Conservation (phyloP, 495 filamentous ascomycete genomes). For the Penicillium canariense region DNA sequence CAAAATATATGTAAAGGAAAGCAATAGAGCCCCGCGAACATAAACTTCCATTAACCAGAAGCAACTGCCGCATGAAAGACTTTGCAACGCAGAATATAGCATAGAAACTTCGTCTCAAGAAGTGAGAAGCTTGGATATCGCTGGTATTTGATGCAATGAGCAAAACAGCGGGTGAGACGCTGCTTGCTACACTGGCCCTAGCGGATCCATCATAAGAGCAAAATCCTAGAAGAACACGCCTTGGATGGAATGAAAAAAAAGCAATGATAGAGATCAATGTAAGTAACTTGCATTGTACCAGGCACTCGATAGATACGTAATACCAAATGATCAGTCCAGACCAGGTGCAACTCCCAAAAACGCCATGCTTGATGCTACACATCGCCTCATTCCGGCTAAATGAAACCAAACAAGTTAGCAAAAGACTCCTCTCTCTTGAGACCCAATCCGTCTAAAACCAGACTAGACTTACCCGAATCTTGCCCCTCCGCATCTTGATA, state of each 20-base stretch:
- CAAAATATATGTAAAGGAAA: not conserved
- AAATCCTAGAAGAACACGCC: not conserved
- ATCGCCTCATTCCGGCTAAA: constrained; percentile 44
- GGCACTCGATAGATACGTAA: constrained; percentile 5
- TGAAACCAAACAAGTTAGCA: constrained; percentile 14
- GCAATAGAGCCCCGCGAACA: not conserved
- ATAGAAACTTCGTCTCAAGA: constrained; percentile 34
- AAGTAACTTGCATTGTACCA: constrained; percentile 18
- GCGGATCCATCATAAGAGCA: constrained; percentile 48
- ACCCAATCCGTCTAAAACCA: not conserved
- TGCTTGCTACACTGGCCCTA: constrained; percentile 57
- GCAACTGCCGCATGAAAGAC: not conserved
- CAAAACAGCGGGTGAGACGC: constrained; percentile 35
- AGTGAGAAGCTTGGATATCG: constrained; percentile 52
- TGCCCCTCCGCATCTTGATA: constrained; percentile 50
- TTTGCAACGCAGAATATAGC: no score
- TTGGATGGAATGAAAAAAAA: not conserved
- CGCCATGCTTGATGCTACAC: constrained; percentile 25
- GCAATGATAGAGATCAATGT: not conserved
- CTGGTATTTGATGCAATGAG: constrained; percentile 55
- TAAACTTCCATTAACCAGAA: not conserved
- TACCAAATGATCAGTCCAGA: constrained; percentile 1
- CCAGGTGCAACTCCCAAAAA: constrained; percentile 21
- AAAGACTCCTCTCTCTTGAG: no score
- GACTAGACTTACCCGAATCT: constrained; percentile 43